A percentile compares a stretch with the other conserved stretches of the same genome.
Conservation (phyloP, 257 asterid species). For the Coffea canephora region DNA sequence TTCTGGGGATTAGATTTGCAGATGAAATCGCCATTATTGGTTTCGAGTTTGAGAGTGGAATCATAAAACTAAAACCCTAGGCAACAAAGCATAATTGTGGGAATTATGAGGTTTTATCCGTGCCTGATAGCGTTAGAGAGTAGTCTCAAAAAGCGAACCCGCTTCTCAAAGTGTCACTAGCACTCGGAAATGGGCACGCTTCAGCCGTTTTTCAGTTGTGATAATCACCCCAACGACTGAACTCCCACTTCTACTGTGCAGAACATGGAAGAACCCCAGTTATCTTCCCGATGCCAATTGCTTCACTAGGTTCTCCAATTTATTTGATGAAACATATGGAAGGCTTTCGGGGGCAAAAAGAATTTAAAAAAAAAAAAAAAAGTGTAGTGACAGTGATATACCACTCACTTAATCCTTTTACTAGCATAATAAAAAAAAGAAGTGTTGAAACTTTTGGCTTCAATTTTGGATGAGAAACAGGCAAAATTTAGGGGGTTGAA, state of each 20-base stretch:
- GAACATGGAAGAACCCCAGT: not conserved
- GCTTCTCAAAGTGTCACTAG: not conserved
- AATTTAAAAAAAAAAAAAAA: too few species aligned
- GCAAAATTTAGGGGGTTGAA: too few species aligned
- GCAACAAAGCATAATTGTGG: not conserved
- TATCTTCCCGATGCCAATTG: not conserved
- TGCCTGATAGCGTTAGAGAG: not conserved
- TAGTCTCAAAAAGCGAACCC: not conserved
- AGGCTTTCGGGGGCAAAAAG: too few species aligned
- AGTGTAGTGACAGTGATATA: too few species aligned
- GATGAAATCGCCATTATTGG: constrained; percentile 35
- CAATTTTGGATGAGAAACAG: too few species aligned
- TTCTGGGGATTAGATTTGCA: constrained; percentile 37
- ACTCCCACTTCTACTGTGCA: not conserved
- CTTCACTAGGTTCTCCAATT: not conserved
- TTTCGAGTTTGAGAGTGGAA: constrained; percentile 12
- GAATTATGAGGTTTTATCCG: not conserved
- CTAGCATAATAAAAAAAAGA: too few species aligned
- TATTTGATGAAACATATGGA: too few species aligned
- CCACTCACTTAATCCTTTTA: too few species aligned
- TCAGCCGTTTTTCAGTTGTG: too few species aligned
- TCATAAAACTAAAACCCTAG: not conserved
- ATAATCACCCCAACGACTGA: too few species aligned
- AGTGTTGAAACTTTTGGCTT: too few species aligned
- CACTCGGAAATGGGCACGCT: not conserved